These are phyloP conservation scores for Puccinia triticina DNA, from an alignment of 1,284 basidiomycete genomes.

Conservation along the genomic window DNA sequence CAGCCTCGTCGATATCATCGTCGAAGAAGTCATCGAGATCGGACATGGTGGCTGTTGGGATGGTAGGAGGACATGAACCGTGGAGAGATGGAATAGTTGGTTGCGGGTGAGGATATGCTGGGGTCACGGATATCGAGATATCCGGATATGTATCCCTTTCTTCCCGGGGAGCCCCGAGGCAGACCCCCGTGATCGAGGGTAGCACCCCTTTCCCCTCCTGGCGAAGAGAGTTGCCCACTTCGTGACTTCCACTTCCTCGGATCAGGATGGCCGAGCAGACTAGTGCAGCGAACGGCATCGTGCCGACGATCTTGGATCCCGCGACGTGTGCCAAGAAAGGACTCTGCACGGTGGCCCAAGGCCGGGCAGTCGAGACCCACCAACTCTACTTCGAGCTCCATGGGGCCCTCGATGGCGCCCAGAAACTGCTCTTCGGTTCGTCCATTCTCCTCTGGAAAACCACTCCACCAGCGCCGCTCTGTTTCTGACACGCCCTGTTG, in stretches of 20 bases:
- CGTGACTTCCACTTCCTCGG: too few species aligned
- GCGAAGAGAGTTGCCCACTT: too few species aligned
- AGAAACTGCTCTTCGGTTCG: conserved; percentile 38
- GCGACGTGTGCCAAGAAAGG: conserved; percentile 38
- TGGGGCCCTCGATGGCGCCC: conserved; percentile 51
- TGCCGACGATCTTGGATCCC: conserved; percentile 29
- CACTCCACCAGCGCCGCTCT: too few species aligned
- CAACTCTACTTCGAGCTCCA: conserved; percentile 60
- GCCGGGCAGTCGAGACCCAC: conserved; percentile 54
- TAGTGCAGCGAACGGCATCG: not conserved
- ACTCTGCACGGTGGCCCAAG: conserved; percentile 20
- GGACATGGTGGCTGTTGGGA: conserved; percentile 21
- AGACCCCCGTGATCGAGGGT: too few species aligned
- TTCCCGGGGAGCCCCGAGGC: too few species aligned
- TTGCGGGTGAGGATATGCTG: too few species aligned
- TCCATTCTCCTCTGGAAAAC: not conserved
- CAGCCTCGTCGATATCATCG: conserved; percentile 46
- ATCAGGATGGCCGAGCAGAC: not conserved
- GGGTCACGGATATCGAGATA: too few species aligned
- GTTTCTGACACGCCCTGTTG: not conserved
- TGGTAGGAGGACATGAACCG: not conserved
- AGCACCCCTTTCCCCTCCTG: too few species aligned
- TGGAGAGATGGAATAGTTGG: not conserved
- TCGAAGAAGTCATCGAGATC: conserved; percentile 43
- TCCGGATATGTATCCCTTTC: too few species aligned